Base-by-base conservation (phyloP, 202 grass and related monocot genomes). In the Tripidium arundinaceum region DNA sequence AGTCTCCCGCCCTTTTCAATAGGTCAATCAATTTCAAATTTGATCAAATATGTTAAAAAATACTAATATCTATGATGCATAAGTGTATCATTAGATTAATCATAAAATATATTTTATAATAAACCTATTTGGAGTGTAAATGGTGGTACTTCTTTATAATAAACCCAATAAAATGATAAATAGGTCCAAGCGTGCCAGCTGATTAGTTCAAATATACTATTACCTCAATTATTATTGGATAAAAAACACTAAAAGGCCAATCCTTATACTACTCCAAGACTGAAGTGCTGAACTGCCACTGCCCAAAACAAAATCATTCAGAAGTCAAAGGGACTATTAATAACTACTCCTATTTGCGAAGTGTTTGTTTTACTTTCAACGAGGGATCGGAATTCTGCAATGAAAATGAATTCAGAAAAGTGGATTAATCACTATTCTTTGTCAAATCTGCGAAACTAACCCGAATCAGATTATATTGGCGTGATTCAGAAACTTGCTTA, bases 401-500 rank as follows among this genome's bases (percentile, higher is more conserved):
- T 28, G 38, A 14, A 25, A 1, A 34, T 34, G 40, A 46, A 76
- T 18, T 28, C 3, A 10, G 26, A 61, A n/a, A 4, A 36, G 34
- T 49, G 10, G 70, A 33, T 33, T 4, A 62, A 61, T 14, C 11
- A 9, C 16, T 62, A 43, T n/a, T 18, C 16, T 29, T 14, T 29
- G 7, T 7, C 42, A 25, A 60, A 59, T 27, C 22, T 5, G 15
- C 15, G 10, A 22, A 33, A 70, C 43, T 24, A 3, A 25, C 3
- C 2, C 15, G 22, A 36, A 62, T 46, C 27, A 62, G 12, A 0
- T 31, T 22, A 15, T 22, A 15, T 55, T 33, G 18, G 11, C 5
- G 67, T 14, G 27, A 37, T 9, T 14, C 11, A 28, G 68, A 70
- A 72, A 34, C 27, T 71, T 57, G 76, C 69, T 80, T 84, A 92